Percentiles rank a stretch among this genome's conserved stretches.
phyloP scores from a whole-genome alignment of 306 rosid species.

The Dicorynia guianensis region DNA sequence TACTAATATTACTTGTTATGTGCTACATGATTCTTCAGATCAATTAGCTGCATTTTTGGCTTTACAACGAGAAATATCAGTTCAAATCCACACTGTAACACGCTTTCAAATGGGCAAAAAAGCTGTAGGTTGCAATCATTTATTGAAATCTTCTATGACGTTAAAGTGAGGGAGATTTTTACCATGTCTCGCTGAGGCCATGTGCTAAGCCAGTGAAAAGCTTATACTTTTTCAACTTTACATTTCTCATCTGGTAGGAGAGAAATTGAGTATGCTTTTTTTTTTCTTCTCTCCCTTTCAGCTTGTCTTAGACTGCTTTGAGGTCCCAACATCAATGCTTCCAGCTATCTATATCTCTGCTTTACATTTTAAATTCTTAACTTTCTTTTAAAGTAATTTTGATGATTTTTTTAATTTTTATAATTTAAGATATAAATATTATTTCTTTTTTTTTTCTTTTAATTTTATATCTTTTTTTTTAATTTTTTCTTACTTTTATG shows the following conservation, averaged over 20 bases:
- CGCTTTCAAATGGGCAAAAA: constrained; percentile 40
- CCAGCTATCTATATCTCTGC: background rate
- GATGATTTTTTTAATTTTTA: no score
- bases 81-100: constrained; percentile 36
- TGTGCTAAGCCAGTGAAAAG: constrained; percentile 69
- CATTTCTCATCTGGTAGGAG: constrained; percentile 43
- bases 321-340: constrained; percentile 39
- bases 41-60: constrained; percentile 51
- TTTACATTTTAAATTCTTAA: no score
- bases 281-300: constrained; percentile 36
- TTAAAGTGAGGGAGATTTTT: constrained; percentile 53
- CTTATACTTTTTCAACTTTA: constrained; percentile 48
- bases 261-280: constrained; percentile 41
- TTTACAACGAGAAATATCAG: constrained; percentile 41
- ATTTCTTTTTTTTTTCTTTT: no score
- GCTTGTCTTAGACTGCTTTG: constrained; percentile 50
- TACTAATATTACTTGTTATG: no score
- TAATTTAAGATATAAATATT: no score
- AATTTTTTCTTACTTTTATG: no score
- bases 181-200: constrained; percentile 57
- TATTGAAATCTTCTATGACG: constrained; percentile 55
- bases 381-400: no score
- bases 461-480: no score
- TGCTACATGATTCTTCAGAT: background rate
- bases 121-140: constrained; percentile 57